Base-by-base conservation (phyloP, 768 basidiomycete species). In the Exidia glandulosa region DNA sequence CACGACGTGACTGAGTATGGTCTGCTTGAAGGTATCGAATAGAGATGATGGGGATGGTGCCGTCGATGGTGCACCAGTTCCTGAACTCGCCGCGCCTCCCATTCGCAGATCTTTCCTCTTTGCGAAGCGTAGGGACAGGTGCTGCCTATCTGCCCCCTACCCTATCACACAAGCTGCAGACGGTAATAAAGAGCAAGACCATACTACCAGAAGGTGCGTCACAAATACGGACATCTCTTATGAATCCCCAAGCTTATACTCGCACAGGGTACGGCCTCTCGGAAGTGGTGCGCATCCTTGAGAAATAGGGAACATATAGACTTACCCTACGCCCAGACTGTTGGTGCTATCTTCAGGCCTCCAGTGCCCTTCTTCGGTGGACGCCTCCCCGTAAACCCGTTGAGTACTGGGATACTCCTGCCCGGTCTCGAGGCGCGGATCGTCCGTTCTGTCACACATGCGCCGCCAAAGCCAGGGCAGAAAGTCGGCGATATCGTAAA, bases 101-200 rank as follows among this genome's bases (percentile, higher is more conserved):
- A 6, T 75, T 78, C 36, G 71, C 74, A 3, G 84, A 87, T 65
- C 71, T 87, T 14, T 82, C 78, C 63, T 79, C 77, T 0, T 65
- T 89, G 1, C 67, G 70, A 6, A 1, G 33, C 5, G 60, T 83
- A 29, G 70, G 67, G 5, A 78, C 77, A 60, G 87, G 87, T 4
- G 88, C 84, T 0, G 86, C 87, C 1, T 82, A 87, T 65, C 78
- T 88, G 25, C 84, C 88, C 0, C 77, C 79, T 1, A 74, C 80
- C 23, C 74, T 90, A 6, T 72, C 72, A 0, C 67, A 71, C 19
- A 77, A 76, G 57, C 65, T 85, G 14, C 56, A 65, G n/a, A 55
- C 66, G 55, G 50, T 81, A 63, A 60, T 78, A 13, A 72, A 77
- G 0, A 60, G 66, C 30, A 70, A 74, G 4, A 66, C 70, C 0